Evolutionary conservation across 441 rosid species (phyloP).

Genomic region (Rhodomyrtus psidioides): DNA sequence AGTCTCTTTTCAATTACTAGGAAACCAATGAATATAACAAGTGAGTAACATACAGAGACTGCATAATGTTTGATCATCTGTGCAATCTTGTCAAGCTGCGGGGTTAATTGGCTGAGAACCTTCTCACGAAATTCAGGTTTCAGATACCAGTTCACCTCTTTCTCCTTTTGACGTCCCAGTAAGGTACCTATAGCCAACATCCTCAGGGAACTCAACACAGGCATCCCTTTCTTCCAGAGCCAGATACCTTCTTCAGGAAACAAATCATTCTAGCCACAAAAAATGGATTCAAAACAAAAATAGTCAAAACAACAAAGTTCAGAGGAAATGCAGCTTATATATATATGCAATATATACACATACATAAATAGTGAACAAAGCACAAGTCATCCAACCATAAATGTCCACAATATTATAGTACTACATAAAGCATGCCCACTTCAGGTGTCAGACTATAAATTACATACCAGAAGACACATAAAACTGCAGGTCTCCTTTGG

Average conservation of each 20-base stretch:
- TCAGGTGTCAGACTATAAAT: background rate
- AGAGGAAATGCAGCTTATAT: background rate
- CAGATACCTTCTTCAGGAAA: slow-evolving; percentile 90
- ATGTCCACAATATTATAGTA: background rate
- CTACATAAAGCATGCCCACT: background rate
- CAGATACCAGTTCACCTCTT: slow-evolving; percentile 83
- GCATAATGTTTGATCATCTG: slow-evolving; percentile 88
- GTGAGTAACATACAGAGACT: slow-evolving; percentile 62
- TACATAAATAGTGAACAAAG: background rate
- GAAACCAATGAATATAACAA: background rate
- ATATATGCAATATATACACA: background rate
- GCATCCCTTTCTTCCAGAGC: slow-evolving; percentile 96
- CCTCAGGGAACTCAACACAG: slow-evolving; percentile 81
- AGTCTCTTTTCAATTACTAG: background rate
- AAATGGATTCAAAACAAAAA: slow-evolving; percentile 14
- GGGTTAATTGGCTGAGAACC: slow-evolving; percentile 68
- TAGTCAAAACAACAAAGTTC: slow-evolving; percentile 15
- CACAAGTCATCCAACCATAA: background rate
- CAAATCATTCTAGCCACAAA: slow-evolving; percentile 68
- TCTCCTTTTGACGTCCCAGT: slow-evolving; percentile 83
- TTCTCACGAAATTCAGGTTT: slow-evolving; percentile 64
- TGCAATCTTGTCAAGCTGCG: slow-evolving; percentile 83
- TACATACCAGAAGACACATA: slow-evolving; percentile 83
- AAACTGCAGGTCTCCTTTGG: slow-evolving; percentile 98
- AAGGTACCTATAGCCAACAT: slow-evolving; percentile 76